Percentiles rank a stretch among this genome's conserved stretches.
These are phyloP conservation scores for Moricandia moricandioides DNA, from an alignment of 345 rosid species.

Conservation along the genomic window DNA sequence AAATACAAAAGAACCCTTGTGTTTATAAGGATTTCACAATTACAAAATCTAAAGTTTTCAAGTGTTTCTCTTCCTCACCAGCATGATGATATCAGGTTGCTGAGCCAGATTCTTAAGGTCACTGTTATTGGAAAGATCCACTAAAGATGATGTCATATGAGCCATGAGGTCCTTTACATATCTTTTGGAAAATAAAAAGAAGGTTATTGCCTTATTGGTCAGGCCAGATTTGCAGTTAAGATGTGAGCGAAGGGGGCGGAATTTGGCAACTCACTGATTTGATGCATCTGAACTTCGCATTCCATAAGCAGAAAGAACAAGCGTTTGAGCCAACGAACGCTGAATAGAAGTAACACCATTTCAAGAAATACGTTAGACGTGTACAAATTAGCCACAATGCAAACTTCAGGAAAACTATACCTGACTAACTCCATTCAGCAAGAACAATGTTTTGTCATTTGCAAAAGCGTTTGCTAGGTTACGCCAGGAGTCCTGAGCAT, in stretches of 20 bases:
- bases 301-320: constrained; percentile 90
- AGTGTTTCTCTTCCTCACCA: constrained; percentile 47
- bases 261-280: constrained; percentile 67
- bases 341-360: constrained; percentile 39
- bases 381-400: neutral
- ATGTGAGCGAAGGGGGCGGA: constrained; percentile 16
- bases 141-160: constrained; percentile 64
- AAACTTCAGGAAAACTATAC: constrained; percentile 44
- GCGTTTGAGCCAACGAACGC: constrained; percentile 91
- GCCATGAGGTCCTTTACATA: constrained; percentile 77
- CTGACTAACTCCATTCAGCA: constrained; percentile 78
- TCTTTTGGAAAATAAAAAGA: constrained; percentile 44
- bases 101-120: constrained; percentile 73
- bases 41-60: constrained; percentile 10
- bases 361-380: constrained; percentile 6
- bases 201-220: constrained; percentile 16
- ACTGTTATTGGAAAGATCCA: constrained; percentile 65
- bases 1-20: constrained; percentile 20
- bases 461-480: constrained; percentile 85
- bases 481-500: constrained; percentile 81
- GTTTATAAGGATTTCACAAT: constrained; percentile 15
- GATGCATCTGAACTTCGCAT: constrained; percentile 65
- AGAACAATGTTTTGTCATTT: constrained; percentile 63
- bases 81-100: constrained; percentile 77
- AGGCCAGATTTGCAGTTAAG: constrained; percentile 18